phyloP scores from a whole-genome alignment of 768 basidiomycete genomes.

The Xerocomellus amylosporus region DNA sequence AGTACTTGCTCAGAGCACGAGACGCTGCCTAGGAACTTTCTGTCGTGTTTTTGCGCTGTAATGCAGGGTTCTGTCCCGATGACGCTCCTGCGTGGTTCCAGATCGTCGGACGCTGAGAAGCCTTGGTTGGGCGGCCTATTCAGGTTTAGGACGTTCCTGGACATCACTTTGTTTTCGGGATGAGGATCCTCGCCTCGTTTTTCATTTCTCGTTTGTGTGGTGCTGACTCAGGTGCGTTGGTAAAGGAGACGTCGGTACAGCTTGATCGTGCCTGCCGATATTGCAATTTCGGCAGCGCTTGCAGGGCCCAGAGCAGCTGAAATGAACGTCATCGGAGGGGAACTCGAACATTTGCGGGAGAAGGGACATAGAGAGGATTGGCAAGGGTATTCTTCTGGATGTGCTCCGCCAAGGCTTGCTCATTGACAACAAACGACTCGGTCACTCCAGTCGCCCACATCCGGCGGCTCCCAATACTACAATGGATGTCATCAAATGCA shows the following conservation, averaged over 20 bases:
- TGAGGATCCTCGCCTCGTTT: no score
- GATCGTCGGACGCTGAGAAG: constrained; percentile 48
- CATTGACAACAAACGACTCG: no score
- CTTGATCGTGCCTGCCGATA: constrained; percentile 20
- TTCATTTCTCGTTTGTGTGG: neutral
- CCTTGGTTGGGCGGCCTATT: constrained; percentile 35
- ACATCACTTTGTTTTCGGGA: constrained; percentile 47
- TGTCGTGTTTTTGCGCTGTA: constrained; percentile 53
- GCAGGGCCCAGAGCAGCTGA: no score
- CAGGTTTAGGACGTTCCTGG: constrained; percentile 58
- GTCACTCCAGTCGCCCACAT: no score
- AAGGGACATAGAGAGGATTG: no score
- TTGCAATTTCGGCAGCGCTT: no score
- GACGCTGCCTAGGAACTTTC: constrained; percentile 26
- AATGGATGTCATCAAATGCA: no score
- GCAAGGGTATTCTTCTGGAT: no score
- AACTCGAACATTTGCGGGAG: no score
- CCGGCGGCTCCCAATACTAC: no score
- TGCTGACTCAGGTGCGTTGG: constrained; percentile 8
- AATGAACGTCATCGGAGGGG: no score
- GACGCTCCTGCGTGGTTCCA: constrained; percentile 53
- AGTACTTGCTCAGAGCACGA: constrained; percentile 41
- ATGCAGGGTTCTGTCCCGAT: constrained; percentile 40
- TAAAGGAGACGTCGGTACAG: constrained; percentile 23
- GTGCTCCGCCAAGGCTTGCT: no score